Evolutionary conservation across 176 grass and related monocot species (phyloP).

Genomic region (Cymbopogon citratus): DNA sequence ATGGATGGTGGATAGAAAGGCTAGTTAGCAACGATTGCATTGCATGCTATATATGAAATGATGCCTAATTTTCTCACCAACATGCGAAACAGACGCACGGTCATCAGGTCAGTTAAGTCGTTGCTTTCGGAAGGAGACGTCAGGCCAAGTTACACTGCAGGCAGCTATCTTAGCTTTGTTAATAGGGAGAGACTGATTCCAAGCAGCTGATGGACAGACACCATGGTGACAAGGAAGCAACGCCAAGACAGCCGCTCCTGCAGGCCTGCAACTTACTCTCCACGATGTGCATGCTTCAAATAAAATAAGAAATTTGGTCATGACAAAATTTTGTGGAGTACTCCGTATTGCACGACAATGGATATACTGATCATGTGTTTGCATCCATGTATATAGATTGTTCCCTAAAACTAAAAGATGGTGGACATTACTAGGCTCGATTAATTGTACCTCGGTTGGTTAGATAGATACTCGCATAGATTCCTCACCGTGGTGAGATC

Average conservation of each 20-base stretch:
- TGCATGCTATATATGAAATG: too few species aligned
- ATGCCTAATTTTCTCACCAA: not conserved
- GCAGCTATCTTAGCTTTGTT: conserved; percentile 3
- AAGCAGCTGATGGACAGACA: not conserved
- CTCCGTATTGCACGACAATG: not conserved
- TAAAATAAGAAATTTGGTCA: not conserved
- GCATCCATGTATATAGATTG: not conserved
- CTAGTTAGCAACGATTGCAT: not conserved
- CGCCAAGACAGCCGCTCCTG: conserved; percentile 24
- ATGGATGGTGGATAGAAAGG: not conserved
- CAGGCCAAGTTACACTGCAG: conserved; percentile 20
- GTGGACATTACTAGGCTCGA: not conserved
- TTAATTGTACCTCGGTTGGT: not conserved
- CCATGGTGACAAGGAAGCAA: not conserved
- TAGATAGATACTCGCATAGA: too few species aligned
- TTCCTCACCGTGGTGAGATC: too few species aligned
- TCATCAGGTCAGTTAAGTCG: conserved; percentile 20
- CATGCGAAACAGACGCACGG: not conserved
- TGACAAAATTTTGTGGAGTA: not conserved
- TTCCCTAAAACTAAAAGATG: not conserved
- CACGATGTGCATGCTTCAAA: not conserved
- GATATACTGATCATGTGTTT: too few species aligned
- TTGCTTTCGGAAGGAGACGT: conserved; percentile 26
- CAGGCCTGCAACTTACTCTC: conserved; percentile 14
- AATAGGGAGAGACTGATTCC: conserved; percentile 3